Base-by-base conservation (phyloP, 192 early-diverging fungal genomes). In the Umbelopsis sp. region DNA sequence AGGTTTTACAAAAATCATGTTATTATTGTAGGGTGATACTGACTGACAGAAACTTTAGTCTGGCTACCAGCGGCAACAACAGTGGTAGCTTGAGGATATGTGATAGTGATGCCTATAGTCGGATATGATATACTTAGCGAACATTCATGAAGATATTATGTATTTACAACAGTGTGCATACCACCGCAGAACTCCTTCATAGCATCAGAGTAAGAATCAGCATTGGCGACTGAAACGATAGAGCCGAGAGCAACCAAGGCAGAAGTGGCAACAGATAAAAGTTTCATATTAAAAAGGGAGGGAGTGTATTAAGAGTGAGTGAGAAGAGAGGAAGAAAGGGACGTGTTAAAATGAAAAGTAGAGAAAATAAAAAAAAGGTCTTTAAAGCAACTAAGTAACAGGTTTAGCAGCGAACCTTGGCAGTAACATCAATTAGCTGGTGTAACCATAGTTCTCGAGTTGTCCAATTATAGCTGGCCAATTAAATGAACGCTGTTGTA, bases 131-230 rank as follows among this genome's bases (percentile, higher is more conserved):
- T 36, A 38, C 25, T 20, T 45, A 38, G 56, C 31, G 32, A 17
- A 9, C 12, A 20, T 31, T 24, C 12, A 31, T 16, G 0, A 16
- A 8, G 22, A 25, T 21, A 32, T 8, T 20, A 66, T 45, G 4
- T 16, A 41, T 24, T 24, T 2, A 49, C 29, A 6, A 20, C 1
- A 26, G 65, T 44, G 32, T 7, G 45, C 50, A 38, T 72, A 74
- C 73, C 73, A 45, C 45, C 24, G 49, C 77, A 78, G 68, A 68
- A 78, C 32, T 51, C 32, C 41, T 78, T 70, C n/a, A 74, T 74
- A 21, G 77, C 77, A 71, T 70, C 54, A 36, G 77, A 69, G 38
- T 78, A 78, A 21, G 68, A 32, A 49, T 78, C 77, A 47, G 72
- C 77, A 14, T 41, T 52, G 43, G 43, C 56, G 25, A 74, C 26